Evolutionary conservation across 371 early-diverging fungal genomes (phyloP), one percentile per base, ranked within the genome.

Genomic region (Zychaea mexicana): DNA sequence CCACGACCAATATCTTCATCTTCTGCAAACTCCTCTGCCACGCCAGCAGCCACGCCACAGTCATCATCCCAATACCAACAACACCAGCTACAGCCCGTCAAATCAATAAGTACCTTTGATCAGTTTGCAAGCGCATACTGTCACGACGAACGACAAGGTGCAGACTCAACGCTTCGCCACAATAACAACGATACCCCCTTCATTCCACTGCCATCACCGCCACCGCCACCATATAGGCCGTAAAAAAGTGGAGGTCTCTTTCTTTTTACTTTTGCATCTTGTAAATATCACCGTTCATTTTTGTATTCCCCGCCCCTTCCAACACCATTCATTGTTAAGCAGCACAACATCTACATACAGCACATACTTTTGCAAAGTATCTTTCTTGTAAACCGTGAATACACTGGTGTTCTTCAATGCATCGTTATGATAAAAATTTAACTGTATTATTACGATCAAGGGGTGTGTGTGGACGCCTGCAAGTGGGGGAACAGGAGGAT

Each of bases 151-250:
- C 49, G 47, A 26, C 56, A 56, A 31, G 46, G 31, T 2, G 1
- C 24, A 33, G 52, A 28, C 27, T 21, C 36, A 12, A 26, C 36
- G 17, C 17, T 52, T 26, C 2, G 19, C 32, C 3, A 61, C 15
- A 31, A 9, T 31, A 10, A 53, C 53, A 4, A 24, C 61, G 52
- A 52, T 33, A 33, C 33, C 47, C 36, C 9, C 24, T 28, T 31
- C 45, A 60, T 57, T 21, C 39, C 26, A 57, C 22, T 22, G 26
- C 27, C 57, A 30, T 52, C 53, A 10, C 52, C 62, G 4, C 62
- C 67, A 21, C 67, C 67, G 49, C 67, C 67, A 5, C 67, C 67
- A 21, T 67, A 67, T 27, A 62, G 32, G 5, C 67, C 62, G 30
- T 67, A 52, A 61, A 31, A 45, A 10, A 17, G 38, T 36, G 15